phyloP scores from a whole-genome alignment of 441 rosid genomes.

The Raphanus hybrid region DNA sequence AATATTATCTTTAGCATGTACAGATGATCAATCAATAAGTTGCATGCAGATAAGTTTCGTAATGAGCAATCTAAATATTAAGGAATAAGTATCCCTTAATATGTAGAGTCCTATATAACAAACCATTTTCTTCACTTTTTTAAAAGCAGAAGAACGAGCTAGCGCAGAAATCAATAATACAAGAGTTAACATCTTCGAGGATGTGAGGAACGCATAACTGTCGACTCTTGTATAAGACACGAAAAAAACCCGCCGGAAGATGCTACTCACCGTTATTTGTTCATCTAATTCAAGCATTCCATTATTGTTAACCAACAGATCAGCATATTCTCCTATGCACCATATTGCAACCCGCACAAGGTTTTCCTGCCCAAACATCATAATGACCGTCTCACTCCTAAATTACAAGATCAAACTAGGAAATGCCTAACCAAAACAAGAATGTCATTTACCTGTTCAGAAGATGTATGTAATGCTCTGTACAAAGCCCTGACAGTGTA shows the following conservation, averaged over 20 bases:
- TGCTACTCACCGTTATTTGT: constrained; percentile 81
- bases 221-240: constrained; percentile 18
- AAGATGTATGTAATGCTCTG: constrained; percentile 74
- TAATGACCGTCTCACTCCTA: constrained; percentile 32
- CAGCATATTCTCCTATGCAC: constrained; percentile 99
- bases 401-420: constrained; percentile 31
- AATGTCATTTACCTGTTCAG: constrained; percentile 74
- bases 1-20: constrained; percentile 27
- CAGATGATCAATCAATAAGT: constrained; percentile 7
- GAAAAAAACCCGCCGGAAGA: constrained; percentile 29
- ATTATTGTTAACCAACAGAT: constrained; percentile 76
- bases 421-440: constrained; percentile 26
- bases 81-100: background rate
- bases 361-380: constrained; percentile 64
- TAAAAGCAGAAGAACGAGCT: constrained; percentile 14
- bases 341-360: constrained; percentile 95
- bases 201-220: constrained; percentile 6
- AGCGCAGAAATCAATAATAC: constrained; percentile 3
- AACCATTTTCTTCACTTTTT: constrained; percentile 17
- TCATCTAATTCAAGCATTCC: constrained; percentile 90
- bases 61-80: background rate
- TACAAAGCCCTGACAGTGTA: constrained; percentile 87
- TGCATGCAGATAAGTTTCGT: constrained; percentile 17
- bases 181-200: constrained; percentile 16
- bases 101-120: constrained; percentile 9